phyloP scores from a whole-genome alignment of 31 red algal genomes.

The Bonnemaisonia californica region DNA sequence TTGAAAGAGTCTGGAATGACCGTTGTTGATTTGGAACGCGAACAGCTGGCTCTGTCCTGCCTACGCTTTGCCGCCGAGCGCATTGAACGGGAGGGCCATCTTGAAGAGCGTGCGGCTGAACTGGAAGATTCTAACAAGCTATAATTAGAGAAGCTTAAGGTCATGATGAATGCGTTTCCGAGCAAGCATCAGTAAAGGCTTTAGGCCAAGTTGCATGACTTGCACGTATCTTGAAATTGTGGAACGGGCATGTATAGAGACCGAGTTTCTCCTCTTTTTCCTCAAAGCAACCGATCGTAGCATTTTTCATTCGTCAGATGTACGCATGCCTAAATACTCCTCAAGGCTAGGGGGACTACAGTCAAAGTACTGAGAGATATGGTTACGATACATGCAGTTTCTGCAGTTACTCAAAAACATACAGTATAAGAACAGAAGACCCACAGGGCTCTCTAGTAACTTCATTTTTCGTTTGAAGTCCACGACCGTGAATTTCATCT shows the following conservation, averaged over 20 bases:
- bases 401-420: conserved; percentile 18
- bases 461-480: conserved; percentile 20
- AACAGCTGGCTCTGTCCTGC: neutral
- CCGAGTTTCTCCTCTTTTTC: neutral
- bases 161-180: neutral
- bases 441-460: conserved; percentile 9
- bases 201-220: neutral
- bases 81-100: neutral
- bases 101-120: neutral
- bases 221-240: neutral
- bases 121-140: neutral
- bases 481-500: conserved; percentile 14
- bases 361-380: conserved; percentile 1
- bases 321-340: neutral
- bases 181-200: neutral
- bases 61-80: neutral
- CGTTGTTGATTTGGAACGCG: conserved; percentile 2
- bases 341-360: neutral
- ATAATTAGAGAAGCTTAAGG: neutral
- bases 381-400: conserved; percentile 1
- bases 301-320: neutral
- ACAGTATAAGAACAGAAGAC: neutral
- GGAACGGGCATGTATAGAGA: neutral
- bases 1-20: neutral
- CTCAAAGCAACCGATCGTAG: neutral